Evolutionary conservation across 148 eudicot genomes (phyloP).

Genomic region (Nyssa sinensis): DNA sequence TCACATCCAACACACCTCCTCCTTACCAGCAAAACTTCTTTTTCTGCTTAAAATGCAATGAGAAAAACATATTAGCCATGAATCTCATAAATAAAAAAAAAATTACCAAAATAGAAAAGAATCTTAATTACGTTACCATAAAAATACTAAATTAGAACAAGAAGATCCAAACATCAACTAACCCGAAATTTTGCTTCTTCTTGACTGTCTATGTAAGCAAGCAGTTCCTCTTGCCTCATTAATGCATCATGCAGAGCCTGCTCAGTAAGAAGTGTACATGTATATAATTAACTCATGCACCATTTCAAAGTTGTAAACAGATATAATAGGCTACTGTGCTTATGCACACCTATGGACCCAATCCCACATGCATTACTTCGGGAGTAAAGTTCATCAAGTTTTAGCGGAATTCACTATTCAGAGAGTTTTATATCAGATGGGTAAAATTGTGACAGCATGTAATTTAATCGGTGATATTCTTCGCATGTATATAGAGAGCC

Average conservation of each 20-base stretch:
- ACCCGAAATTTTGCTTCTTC: conserved; percentile 73
- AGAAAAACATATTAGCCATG: conserved; percentile 14
- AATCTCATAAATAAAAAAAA: neutral
- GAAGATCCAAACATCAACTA: conserved; percentile 15
- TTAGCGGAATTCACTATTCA: neutral
- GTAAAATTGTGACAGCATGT: neutral
- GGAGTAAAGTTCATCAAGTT: neutral
- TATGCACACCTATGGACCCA: neutral
- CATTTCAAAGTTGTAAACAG: neutral
- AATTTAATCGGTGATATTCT: neutral
- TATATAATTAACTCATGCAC: neutral
- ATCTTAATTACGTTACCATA: neutral
- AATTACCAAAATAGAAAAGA: neutral
- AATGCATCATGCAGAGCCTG: conserved; percentile 65
- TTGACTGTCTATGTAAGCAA: conserved; percentile 92
- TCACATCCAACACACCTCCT: conserved; percentile 2
- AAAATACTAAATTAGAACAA: neutral
- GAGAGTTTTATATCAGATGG: too few relatives aligned
- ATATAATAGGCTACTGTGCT: neutral
- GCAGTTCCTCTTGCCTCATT: conserved; percentile 91
- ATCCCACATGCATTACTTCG: neutral
- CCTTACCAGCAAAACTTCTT: conserved; percentile 75
- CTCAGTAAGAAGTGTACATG: neutral
- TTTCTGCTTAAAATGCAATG: conserved; percentile 35
- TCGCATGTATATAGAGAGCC: too few relatives aligned